Evolutionary conservation across 129 eudicot genomes (phyloP), one percentile per base, ranked within the genome.

Genomic region (Sambucus nigra): DNA sequence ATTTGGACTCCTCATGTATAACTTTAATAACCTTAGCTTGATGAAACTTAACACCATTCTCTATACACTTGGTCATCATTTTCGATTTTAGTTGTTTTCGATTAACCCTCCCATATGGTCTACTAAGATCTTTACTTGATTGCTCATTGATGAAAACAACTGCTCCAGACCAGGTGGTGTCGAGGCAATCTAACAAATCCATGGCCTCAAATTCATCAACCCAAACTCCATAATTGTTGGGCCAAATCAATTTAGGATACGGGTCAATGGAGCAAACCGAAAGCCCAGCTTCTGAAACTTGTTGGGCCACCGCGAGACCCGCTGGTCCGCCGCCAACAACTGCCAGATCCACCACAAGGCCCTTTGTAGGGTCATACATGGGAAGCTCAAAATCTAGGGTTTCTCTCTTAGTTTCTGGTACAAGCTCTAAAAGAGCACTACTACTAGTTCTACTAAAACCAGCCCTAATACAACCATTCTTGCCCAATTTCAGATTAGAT

Each of bases 261-360:
- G 99, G 99, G 58, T 92, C 99, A 53, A 92, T 92, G 12, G 94
- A 82, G 80, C 94, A 82, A 53, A 92, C 99, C 1, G 94, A 69
- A 8, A 86, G 87, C 25, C 99, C 99, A 0, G 99, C 94, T 39
- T 79, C 95, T 0, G 99, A 92, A 17, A 92, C 96, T 55, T 92
- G 94, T 54, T 92, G 96, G 10, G 99, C 96, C 18, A 92, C 96
- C 9, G 95, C 91, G 19, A 92, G 92, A 23, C 99, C 95, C 0
- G 99, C 94, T 1, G 99, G 99, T 2, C 99, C 96, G 26, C 95
- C 99, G 45, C 99, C 99, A n/a, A 92, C 99, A 60, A 92, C 87
- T 24, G 94, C 99, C 25, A 86, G 69, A 53, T 92, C 99, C 63
- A 92, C 91, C 57, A 80, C 82, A 10, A 74, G 45, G 19, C 80